Percentiles rank a stretch among this genome's conserved stretches.
Evolutionary conservation across 2,329 filamentous ascomycete genomes (phyloP).

Genomic region (Calonectria pteridis): DNA sequence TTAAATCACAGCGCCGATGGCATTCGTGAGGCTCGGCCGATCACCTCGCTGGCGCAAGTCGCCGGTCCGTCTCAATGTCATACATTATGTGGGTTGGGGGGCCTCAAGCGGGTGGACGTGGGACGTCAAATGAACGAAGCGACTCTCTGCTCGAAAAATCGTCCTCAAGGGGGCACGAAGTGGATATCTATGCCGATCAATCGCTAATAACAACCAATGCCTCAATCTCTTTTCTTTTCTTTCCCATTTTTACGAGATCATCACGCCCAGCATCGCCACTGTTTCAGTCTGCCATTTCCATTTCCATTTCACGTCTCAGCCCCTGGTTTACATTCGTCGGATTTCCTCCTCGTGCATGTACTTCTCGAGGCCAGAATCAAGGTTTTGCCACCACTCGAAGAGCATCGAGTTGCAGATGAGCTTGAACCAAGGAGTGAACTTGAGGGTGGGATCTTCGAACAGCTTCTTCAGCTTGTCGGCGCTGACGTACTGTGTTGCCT

Average conservation of each 20-base stretch:
- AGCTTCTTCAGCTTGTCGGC: conserved; percentile 85
- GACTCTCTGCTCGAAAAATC: conserved; percentile 22
- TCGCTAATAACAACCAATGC: conserved; percentile 32
- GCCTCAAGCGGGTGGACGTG: conserved; percentile 16
- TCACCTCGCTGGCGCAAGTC: background rate
- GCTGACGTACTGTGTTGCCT: conserved; percentile 86
- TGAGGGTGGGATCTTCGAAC: conserved; percentile 83
- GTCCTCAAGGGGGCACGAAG: conserved; percentile 24
- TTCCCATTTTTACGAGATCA: conserved; percentile 13
- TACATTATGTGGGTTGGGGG: conserved; percentile 2
- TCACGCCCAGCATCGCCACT: conserved; percentile 12
- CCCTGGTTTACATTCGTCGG: conserved; percentile 72
- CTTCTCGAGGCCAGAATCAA: conserved; percentile 84
- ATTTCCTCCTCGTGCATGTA: conserved; percentile 90
- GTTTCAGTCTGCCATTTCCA: conserved; percentile 5
- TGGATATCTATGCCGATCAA: conserved; percentile 47
- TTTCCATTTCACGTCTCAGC: conserved; percentile 16
- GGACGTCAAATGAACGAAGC: conserved; percentile 38
- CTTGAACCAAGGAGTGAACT: conserved; percentile 99
- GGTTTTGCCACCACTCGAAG: conserved; percentile 95
- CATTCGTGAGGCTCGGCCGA: background rate
- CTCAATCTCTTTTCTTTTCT: conserved; percentile 22
- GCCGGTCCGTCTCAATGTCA: background rate
- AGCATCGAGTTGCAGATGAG: conserved; percentile 98
- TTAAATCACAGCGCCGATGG: background rate